Evolutionary conservation across 352 stramenopile species (phyloP).

Genomic region (Globisporangium parvum): DNA sequence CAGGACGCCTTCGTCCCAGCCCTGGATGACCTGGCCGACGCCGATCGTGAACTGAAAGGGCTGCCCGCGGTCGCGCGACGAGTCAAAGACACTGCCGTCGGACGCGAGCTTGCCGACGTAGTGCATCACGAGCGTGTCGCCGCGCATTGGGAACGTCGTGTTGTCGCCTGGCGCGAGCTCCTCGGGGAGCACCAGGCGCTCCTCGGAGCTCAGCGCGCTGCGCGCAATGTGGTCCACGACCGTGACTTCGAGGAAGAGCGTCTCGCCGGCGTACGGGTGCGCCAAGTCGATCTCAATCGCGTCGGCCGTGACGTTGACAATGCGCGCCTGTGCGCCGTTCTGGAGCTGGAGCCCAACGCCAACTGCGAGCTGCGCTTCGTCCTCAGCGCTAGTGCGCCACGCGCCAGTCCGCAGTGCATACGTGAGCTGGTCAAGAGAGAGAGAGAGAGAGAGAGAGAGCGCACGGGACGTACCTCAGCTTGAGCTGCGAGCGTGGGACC

Average conservation of each 20-base stretch:
- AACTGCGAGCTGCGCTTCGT: slow-evolving; percentile 60
- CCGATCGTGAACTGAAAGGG: slow-evolving; percentile 81
- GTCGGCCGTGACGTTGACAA: slow-evolving; percentile 66
- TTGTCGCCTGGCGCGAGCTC: slow-evolving; percentile 63
- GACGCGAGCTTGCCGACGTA: slow-evolving; percentile 72
- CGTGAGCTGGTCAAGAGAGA: neutral
- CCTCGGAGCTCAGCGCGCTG: slow-evolving; percentile 32
- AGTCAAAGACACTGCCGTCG: slow-evolving; percentile 72
- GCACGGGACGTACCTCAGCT: slow-evolving; percentile 32
- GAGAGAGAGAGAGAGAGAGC: neutral
- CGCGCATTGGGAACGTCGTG: slow-evolving; percentile 50
- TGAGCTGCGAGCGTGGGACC: slow-evolving; percentile 67
- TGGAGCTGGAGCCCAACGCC: slow-evolving; percentile 55
- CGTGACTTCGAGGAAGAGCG: slow-evolving; percentile 64
- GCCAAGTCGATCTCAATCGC: slow-evolving; percentile 70
- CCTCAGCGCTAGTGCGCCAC: slow-evolving; percentile 29
- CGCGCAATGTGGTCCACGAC: slow-evolving; percentile 53
- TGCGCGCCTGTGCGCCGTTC: slow-evolving; percentile 49
- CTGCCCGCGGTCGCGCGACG: slow-evolving; percentile 58
- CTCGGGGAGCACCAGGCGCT: slow-evolving; percentile 69
- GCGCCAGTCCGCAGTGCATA: neutral
- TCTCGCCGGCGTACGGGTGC: slow-evolving; percentile 74
- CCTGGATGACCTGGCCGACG: slow-evolving; percentile 89
- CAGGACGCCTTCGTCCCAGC: slow-evolving; percentile 94
- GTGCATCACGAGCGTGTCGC: slow-evolving; percentile 81